Conservation (phyloP, 305 asterid genomes). For the Fraxinus ornus region DNA sequence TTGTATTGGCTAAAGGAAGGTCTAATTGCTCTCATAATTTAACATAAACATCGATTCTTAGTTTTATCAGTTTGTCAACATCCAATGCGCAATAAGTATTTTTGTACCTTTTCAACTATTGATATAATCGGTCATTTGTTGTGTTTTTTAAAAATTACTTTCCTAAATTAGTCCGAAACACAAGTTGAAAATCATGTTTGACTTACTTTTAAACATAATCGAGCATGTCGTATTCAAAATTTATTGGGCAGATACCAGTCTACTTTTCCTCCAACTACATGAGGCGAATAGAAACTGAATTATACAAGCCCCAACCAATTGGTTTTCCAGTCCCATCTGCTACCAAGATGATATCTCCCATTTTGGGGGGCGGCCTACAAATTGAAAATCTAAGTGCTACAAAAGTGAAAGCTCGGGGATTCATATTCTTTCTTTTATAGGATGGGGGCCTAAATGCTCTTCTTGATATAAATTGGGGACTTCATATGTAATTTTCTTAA, state of each 20-base stretch:
- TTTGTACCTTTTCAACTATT: too few species aligned
- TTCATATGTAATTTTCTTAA: neutral
- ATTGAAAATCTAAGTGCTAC: constrained; percentile 22
- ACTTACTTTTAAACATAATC: neutral
- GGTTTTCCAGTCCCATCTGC: constrained; percentile 83
- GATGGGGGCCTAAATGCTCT: neutral
- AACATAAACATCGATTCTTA: too few species aligned
- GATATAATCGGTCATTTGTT: too few species aligned
- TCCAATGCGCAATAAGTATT: too few species aligned
- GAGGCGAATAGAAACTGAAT: constrained; percentile 58
- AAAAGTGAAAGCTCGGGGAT: neutral
- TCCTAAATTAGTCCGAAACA: too few species aligned
- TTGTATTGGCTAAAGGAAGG: too few species aligned
- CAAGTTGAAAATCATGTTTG: neutral
- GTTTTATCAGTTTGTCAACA: too few species aligned
- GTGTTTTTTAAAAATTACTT: too few species aligned
- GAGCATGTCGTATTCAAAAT: neutral
- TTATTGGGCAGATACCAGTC: constrained; percentile 33
- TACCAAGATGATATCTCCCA: constrained; percentile 88
- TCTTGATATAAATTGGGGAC: neutral
- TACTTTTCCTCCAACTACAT: constrained; percentile 88
- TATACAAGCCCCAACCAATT: constrained; percentile 89
- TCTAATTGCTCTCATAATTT: too few species aligned
- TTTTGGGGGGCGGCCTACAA: constrained; percentile 82
- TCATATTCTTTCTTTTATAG: neutral